phyloP scores from a whole-genome alignment of 176 grass and related monocot species.

The Paspalum vaginatum region DNA sequence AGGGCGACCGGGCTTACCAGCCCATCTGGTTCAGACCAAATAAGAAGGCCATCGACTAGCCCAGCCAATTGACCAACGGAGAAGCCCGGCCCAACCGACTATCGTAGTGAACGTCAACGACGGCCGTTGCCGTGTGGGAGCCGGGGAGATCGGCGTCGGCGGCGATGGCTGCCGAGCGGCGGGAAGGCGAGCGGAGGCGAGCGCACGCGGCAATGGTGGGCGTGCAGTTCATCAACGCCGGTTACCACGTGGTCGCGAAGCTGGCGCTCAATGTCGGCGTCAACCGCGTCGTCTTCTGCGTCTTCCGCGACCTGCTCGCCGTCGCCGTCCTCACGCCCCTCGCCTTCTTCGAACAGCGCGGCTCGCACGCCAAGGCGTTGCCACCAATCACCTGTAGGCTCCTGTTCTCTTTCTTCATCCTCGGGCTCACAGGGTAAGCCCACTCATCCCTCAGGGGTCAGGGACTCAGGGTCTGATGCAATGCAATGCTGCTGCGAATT shows the following conservation, averaged over 20 bases:
- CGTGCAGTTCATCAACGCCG: conserved; percentile 61
- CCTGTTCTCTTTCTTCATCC: conserved; percentile 73
- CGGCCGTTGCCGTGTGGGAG: background rate
- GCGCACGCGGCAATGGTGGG: conserved; percentile 72
- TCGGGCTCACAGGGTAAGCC: conserved; percentile 77
- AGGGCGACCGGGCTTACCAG: background rate
- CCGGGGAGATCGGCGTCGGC: conserved; percentile 16
- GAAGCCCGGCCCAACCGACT: conserved; percentile 1
- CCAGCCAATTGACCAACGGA: background rate
- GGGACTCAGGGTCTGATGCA: background rate
- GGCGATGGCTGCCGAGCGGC: conserved; percentile 17
- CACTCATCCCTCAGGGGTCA: too few species aligned
- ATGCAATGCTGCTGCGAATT: conserved; percentile 17
- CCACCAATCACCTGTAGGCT: conserved; percentile 54
- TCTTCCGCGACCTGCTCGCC: conserved; percentile 77
- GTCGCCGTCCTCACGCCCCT: conserved; percentile 65
- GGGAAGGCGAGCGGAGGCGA: conserved; percentile 29
- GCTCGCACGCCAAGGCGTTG: conserved; percentile 20
- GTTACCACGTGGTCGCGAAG: conserved; percentile 89
- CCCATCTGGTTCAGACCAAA: background rate
- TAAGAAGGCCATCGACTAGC: background rate
- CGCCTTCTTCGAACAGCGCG: conserved; percentile 60
- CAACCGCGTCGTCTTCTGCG: conserved; percentile 84
- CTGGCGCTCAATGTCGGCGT: conserved; percentile 79
- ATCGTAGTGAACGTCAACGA: background rate